These are phyloP conservation scores for Pneumocystis wakefieldiae DNA, from an alignment of 1,139 yeast species.

Conservation along the genomic window DNA sequence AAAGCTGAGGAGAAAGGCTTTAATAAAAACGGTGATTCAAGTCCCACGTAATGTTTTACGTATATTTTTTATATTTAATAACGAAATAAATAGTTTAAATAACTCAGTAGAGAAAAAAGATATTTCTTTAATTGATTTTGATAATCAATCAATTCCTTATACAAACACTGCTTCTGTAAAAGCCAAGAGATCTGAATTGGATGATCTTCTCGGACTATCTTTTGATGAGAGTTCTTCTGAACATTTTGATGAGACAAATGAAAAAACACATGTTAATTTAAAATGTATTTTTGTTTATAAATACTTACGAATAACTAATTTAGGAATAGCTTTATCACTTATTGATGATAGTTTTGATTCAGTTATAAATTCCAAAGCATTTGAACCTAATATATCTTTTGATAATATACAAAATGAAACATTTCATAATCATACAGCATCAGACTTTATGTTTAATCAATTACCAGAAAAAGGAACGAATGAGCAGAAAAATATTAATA, in stretches of 20 bases:
- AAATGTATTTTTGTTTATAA: neutral
- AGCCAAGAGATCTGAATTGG: neutral
- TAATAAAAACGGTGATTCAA: neutral
- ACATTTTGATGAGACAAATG: neutral
- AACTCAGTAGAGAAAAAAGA: neutral
- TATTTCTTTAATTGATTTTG: neutral
- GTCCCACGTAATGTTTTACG: neutral
- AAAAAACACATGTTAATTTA: neutral
- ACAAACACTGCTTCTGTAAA: neutral
- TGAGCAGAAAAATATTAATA: neutral
- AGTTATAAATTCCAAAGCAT: neutral
- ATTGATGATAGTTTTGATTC: neutral
- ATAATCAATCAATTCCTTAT: neutral
- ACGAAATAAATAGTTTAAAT: neutral
- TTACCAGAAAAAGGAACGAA: neutral
- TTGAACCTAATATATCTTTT: neutral
- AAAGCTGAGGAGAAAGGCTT: neutral
- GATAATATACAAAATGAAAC: neutral
- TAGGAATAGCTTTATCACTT: neutral
- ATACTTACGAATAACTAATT: neutral
- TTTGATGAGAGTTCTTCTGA: neutral
- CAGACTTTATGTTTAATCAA: neutral
- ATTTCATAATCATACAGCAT: neutral
- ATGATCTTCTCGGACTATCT: neutral
- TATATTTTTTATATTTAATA: neutral